A percentile compares a stretch with the other conserved stretches of the same genome.
These are phyloP conservation scores for Pestalotiopsis sp. DNA, from an alignment of 2,329 filamentous ascomycete species.

Conservation along the genomic window DNA sequence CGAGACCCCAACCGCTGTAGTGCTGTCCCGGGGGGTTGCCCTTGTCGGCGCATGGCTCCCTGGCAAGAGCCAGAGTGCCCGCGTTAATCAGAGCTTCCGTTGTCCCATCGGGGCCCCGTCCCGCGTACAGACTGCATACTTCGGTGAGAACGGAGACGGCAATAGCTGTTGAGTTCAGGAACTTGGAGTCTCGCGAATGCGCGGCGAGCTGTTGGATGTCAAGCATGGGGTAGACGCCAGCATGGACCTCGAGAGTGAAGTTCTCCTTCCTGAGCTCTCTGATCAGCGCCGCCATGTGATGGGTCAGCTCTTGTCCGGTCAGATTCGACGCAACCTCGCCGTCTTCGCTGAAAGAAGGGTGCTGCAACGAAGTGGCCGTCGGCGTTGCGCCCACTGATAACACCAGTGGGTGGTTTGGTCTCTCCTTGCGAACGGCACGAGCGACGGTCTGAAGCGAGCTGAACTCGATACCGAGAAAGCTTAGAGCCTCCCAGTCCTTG, in stretches of 20 bases:
- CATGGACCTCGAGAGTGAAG: slow-evolving; percentile 68
- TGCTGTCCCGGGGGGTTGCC: slow-evolving; percentile 35
- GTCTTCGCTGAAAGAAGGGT: slow-evolving; percentile 38
- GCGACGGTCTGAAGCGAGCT: slow-evolving; percentile 52
- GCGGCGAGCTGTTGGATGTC: slow-evolving; percentile 82
- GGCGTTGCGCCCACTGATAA: slow-evolving; percentile 79
- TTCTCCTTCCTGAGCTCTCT: slow-evolving; percentile 37
- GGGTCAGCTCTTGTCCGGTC: background rate
- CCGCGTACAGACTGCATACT: slow-evolving; percentile 68
- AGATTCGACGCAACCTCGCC: background rate
- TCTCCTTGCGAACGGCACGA: slow-evolving; percentile 34
- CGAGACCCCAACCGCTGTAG: slow-evolving; percentile 72
- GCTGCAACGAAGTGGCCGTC: slow-evolving; percentile 68
- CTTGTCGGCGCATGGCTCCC: slow-evolving; percentile 68
- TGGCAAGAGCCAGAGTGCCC: slow-evolving; percentile 70
- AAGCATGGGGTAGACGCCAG: slow-evolving; percentile 74
- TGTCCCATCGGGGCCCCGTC: slow-evolving; percentile 48
- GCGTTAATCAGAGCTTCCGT: slow-evolving; percentile 71
- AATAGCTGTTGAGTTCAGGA: slow-evolving; percentile 57
- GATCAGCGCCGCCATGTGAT: slow-evolving; percentile 41
- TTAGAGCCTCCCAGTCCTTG: slow-evolving; percentile 56
- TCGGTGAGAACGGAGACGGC: slow-evolving; percentile 73
- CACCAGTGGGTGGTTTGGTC: slow-evolving; percentile 38
- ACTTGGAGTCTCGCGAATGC: slow-evolving; percentile 51
- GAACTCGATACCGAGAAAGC: slow-evolving; percentile 63